phyloP scores from a whole-genome alignment of 2,329 filamentous ascomycete species.

The Aspergillus puulaauensis region DNA sequence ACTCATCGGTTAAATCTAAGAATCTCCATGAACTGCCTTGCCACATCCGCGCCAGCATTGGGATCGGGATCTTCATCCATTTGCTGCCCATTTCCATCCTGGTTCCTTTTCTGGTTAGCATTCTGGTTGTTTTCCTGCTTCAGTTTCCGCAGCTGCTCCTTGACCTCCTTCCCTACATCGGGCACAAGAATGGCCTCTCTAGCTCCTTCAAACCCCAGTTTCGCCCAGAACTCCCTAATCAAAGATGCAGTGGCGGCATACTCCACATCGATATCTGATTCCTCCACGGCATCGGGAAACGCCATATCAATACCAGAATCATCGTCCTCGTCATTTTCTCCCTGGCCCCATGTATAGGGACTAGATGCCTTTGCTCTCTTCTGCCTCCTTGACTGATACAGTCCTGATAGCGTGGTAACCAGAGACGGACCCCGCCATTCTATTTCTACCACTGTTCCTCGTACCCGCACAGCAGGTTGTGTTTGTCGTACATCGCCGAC shows the following conservation, averaged over 20 bases:
- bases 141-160: slow-evolving; percentile 26
- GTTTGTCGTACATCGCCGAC: slow-evolving; percentile 45
- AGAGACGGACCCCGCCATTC: slow-evolving; percentile 43
- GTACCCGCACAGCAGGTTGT: slow-evolving; percentile 34
- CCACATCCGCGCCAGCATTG: slow-evolving; percentile 40
- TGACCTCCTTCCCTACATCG: slow-evolving; percentile 40
- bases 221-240: slow-evolving; percentile 44
- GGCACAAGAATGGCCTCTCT: slow-evolving; percentile 43
- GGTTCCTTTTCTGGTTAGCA: slow-evolving; percentile 5
- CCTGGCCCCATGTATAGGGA: not conserved
- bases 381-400: slow-evolving; percentile 9
- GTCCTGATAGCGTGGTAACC: slow-evolving; percentile 22
- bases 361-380: not conserved
- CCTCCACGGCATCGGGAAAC: slow-evolving; percentile 29
- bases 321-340: slow-evolving; percentile 11
- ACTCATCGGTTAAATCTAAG: slow-evolving; percentile 42
- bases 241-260: slow-evolving; percentile 33
- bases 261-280: slow-evolving; percentile 40
- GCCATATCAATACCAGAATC: slow-evolving; percentile 29
- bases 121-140: slow-evolving; percentile 17
- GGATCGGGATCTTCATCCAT: slow-evolving; percentile 32
- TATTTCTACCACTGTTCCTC: slow-evolving; percentile 47
- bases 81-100: slow-evolving; percentile 14
- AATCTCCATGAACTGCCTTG: slow-evolving; percentile 48
- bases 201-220: slow-evolving; percentile 37